Evolutionary conservation across 1,139 yeast genomes (phyloP), one percentile per base, ranked within the genome.

Genomic region (Sporopachydermia cereana): DNA sequence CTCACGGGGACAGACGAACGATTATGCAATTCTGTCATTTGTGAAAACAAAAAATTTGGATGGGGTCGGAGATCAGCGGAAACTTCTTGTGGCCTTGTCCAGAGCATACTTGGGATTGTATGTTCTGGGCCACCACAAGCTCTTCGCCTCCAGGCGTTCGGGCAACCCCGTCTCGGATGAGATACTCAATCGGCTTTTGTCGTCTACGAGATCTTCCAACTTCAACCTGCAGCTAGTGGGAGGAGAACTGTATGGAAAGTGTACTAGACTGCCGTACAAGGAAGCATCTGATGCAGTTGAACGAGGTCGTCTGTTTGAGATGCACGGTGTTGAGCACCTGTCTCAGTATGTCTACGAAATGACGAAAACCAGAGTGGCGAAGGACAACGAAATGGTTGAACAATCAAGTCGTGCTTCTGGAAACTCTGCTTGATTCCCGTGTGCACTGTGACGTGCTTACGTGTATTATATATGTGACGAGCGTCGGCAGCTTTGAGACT

Each of bases 341-440:
- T 62, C 60, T n/a, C 59, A 57, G 46, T 64, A 63, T 50, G 68
- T 64, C 20, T 52, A 57, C 22, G 63, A 64, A 47, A 64, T 67
- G 67, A 61, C 62, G 43, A 48, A 46, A 45, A 48, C 51, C 31
- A 44, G 50, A n/a, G 41, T 43, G 20, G 46, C 45, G 30, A 36
- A 29, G 44, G 45, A 47, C 30, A 25, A 25, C 7, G 29, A n/a
- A n/a, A n/a, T n/a, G n/a, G n/a, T n/a, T n/a, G n/a, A n/a, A n/a
- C n/a, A n/a, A n/a, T n/a, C n/a, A n/a, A n/a, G n/a, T n/a, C n/a
- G n/a, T n/a, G n/a, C n/a, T n/a, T n/a, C n/a, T n/a, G n/a, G n/a
- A n/a, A n/a, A n/a, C n/a, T n/a, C n/a, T n/a, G n/a, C n/a, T n/a
- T n/a, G n/a, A n/a, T n/a, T n/a, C n/a, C n/a, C n/a, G n/a, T n/a